Conservation (phyloP, 176 grass and related monocot genomes). For the Rhynchospora breviuscula region DNA sequence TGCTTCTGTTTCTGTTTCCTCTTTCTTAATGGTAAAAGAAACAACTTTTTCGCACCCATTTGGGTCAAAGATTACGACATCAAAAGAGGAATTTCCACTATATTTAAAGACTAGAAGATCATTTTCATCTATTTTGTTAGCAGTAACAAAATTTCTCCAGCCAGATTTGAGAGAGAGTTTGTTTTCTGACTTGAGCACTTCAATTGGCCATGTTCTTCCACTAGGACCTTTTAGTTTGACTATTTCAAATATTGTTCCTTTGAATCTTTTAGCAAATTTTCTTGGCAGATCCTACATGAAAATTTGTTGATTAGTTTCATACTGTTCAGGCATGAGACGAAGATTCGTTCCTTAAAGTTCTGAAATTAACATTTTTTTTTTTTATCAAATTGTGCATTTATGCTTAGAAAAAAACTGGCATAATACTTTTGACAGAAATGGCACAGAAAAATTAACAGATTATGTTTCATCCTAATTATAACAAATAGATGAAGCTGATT, state of each 20-base stretch:
- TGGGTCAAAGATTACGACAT: slow-evolving; percentile 29
- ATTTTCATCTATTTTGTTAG: slow-evolving; percentile 29
- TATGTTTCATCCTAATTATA: neutral
- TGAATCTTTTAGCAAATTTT: slow-evolving; percentile 31
- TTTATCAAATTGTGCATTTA: too few relatives aligned
- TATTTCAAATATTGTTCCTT: neutral
- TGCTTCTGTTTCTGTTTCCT: too few relatives aligned
- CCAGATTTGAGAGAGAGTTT: slow-evolving; percentile 22
- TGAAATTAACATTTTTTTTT: neutral
- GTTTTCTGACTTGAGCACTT: neutral
- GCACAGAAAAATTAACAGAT: neutral
- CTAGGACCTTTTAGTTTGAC: slow-evolving; percentile 27
- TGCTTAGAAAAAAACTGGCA: neutral
- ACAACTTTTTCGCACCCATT: slow-evolving; percentile 39
- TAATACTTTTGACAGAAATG: neutral
- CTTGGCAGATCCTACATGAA: slow-evolving; percentile 29
- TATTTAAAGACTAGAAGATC: slow-evolving; percentile 40
- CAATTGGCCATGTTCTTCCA: slow-evolving; percentile 28
- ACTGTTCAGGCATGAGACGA: neutral
- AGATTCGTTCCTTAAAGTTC: neutral
- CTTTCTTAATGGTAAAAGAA: neutral
- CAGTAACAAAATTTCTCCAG: slow-evolving; percentile 42
- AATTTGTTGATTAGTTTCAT: neutral
- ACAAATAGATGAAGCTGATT: neutral
- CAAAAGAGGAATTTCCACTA: slow-evolving; percentile 26